Evolutionary conservation across 805 yeast genomes (phyloP).

Genomic region (Candida ortonii): DNA sequence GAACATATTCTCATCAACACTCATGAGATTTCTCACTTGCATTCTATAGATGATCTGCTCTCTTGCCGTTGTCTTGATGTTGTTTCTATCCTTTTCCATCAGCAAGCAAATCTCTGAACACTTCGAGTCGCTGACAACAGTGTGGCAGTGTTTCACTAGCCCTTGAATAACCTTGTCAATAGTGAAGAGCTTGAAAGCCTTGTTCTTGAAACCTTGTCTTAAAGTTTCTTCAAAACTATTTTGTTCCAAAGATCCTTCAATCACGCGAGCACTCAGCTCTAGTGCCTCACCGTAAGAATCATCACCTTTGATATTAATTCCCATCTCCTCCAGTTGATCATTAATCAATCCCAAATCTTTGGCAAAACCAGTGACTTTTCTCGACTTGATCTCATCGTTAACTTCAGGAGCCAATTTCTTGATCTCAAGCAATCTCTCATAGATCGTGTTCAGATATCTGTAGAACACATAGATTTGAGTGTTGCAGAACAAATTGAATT

Average conservation of each 20-base stretch:
- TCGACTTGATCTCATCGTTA: conserved; percentile 62
- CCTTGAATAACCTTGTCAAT: conserved; percentile 88
- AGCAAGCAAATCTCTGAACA: conserved; percentile 76
- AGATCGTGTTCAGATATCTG: conserved; percentile 79
- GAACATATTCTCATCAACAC: conserved; percentile 86
- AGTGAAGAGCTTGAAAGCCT: conserved; percentile 89
- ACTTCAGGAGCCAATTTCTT: conserved; percentile 70
- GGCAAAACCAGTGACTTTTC: conserved; percentile 74
- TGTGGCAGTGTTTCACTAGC: conserved; percentile 80
- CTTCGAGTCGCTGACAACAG: conserved; percentile 73
- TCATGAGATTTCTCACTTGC: conserved; percentile 77
- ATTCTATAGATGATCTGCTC: conserved; percentile 89
- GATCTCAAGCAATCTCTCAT: conserved; percentile 75
- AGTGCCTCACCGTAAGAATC: conserved; percentile 80
- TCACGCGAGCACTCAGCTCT: conserved; percentile 65
- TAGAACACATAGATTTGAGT: conserved; percentile 85
- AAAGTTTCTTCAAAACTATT: conserved; percentile 93
- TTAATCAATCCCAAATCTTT: conserved; percentile 79
- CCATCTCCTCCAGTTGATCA: conserved; percentile 77
- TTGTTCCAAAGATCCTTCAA: conserved; percentile 89
- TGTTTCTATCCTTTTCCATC: conserved; percentile 77
- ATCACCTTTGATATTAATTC: conserved; percentile 64
- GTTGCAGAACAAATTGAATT: conserved; percentile 80
- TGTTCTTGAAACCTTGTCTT: conserved; percentile 91
- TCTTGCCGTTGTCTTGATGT: conserved; percentile 65